A percentile compares a stretch with the other conserved stretches of the same genome.
These are phyloP conservation scores for Clathrus columnatus DNA, from an alignment of 768 basidiomycete species.

Conservation along the genomic window DNA sequence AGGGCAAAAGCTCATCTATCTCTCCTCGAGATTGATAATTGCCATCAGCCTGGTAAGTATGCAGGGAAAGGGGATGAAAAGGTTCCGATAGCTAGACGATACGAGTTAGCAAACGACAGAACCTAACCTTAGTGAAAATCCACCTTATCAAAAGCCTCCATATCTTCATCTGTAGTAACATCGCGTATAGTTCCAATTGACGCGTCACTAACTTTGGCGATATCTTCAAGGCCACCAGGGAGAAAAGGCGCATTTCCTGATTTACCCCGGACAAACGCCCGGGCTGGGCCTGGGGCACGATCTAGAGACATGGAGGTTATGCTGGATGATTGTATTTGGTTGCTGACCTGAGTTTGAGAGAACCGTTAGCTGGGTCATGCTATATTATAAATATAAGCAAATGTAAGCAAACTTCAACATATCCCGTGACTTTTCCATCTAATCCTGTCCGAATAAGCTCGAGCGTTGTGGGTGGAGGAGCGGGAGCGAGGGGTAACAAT, in stretches of 20 bases:
- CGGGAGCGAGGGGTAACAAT: slow-evolving; percentile 55
- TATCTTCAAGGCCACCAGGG: slow-evolving; percentile 85
- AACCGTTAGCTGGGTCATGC: slow-evolving; percentile 6
- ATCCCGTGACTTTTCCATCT: slow-evolving; percentile 73
- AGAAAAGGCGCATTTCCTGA: slow-evolving; percentile 88
- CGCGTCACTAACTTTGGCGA: slow-evolving; percentile 27
- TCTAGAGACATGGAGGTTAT: slow-evolving; percentile 79
- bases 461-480: slow-evolving; percentile 65
- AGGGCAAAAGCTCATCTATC: not conserved
- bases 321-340: slow-evolving; percentile 51
- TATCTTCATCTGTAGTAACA: too few species aligned
- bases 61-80: not conserved
- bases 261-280: slow-evolving; percentile 88
- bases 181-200: slow-evolving; percentile 25
- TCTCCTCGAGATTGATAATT: not conserved
- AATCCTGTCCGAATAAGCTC: slow-evolving; percentile 70
- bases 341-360: slow-evolving; percentile 36
- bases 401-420: slow-evolving; percentile 54
- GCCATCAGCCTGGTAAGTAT: not conserved
- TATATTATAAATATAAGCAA: not conserved
- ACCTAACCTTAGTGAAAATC: too few species aligned
- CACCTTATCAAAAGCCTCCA: too few species aligned
- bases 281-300: slow-evolving; percentile 70
- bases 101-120: too few species aligned
- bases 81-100: not conserved